Conservation (phyloP, 805 yeast species). For the Kuraishia capsulata region DNA sequence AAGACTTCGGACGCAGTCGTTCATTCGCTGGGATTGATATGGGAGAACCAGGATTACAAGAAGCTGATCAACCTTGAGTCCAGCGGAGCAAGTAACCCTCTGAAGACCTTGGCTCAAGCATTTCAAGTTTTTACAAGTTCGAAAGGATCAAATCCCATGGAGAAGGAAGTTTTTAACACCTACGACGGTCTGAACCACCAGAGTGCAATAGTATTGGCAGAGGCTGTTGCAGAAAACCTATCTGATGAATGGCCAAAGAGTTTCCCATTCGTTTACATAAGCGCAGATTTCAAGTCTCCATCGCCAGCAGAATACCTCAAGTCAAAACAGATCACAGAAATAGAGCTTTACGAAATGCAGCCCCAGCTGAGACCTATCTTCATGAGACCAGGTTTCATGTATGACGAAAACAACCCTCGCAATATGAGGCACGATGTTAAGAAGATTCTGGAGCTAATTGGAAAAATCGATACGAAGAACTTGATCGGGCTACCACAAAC, state of each 20-base stretch:
- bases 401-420: conserved; percentile 33
- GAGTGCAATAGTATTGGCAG: conserved; percentile 59
- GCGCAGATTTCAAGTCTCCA: conserved; percentile 71
- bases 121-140: conserved; percentile 5
- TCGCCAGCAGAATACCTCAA: conserved; percentile 63
- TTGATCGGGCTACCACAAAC: conserved; percentile 55
- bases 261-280: conserved; percentile 55
- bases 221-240: conserved; percentile 14
- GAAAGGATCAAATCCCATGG: conserved; percentile 44
- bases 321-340: conserved; percentile 74
- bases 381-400: conserved; percentile 81
- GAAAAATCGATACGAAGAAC: conserved; percentile 32
- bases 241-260: conserved; percentile 2
- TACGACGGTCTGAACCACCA: conserved; percentile 62
- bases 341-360: conserved; percentile 29
- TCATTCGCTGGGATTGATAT: conserved; percentile 71
- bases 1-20: conserved; percentile 56
- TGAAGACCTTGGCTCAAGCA: conserved; percentile 1
- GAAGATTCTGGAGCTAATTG: conserved; percentile 30
- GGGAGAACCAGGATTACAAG: conserved; percentile 67
- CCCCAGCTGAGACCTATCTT: conserved; percentile 52
- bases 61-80: conserved; percentile 26
- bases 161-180: conserved; percentile 30
- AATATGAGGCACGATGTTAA: conserved; percentile 31
- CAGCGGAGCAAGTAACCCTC: background rate